A percentile compares a stretch with the other conserved stretches of the same genome.
Conservation (phyloP, 2,329 filamentous ascomycete species). For the Aspergillus sp. region DNA sequence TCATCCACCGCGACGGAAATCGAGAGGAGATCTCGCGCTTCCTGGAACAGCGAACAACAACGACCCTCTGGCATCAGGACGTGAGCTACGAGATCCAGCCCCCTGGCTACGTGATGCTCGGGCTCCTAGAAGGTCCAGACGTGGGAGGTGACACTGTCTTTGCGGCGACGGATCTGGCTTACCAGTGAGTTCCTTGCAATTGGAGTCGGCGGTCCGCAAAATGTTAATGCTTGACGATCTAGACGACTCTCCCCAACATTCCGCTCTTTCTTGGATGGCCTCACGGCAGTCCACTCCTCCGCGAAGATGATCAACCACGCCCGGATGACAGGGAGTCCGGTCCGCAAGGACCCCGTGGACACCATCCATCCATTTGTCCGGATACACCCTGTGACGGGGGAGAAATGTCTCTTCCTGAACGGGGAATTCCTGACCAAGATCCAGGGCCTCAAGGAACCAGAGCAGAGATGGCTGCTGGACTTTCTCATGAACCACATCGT, state of each 20-base stretch:
- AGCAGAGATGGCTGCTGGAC: slow-evolving; percentile 37
- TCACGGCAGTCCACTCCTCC: slow-evolving; percentile 32
- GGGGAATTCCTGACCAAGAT: slow-evolving; percentile 42
- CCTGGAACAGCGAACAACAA: slow-evolving; percentile 36
- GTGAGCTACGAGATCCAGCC: slow-evolving; percentile 42
- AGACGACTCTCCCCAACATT: slow-evolving; percentile 43
- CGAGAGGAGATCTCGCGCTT: slow-evolving; percentile 35
- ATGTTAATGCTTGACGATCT: neutral
- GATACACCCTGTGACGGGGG: slow-evolving; percentile 40
- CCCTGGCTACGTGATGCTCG: slow-evolving; percentile 40
- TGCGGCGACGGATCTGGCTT: slow-evolving; percentile 36
- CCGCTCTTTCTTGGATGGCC: slow-evolving; percentile 27
- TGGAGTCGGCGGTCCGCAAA: neutral
- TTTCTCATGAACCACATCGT: slow-evolving; percentile 42
- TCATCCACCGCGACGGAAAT: slow-evolving; percentile 39
- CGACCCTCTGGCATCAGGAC: slow-evolving; percentile 42
- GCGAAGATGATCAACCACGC: slow-evolving; percentile 38
- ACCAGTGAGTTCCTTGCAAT: slow-evolving; percentile 24
- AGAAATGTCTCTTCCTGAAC: slow-evolving; percentile 42
- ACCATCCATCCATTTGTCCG: slow-evolving; percentile 39
- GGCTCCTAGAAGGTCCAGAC: slow-evolving; percentile 41
- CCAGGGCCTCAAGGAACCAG: slow-evolving; percentile 39
- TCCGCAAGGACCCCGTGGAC: slow-evolving; percentile 37
- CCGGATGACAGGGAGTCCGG: slow-evolving; percentile 33
- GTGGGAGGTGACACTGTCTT: slow-evolving; percentile 43